A percentile compares a stretch with the other conserved stretches of the same genome.
Evolutionary conservation across 139 green algal species (phyloP).

Genomic region (Auxenochlorella pyrenoidosa): DNA sequence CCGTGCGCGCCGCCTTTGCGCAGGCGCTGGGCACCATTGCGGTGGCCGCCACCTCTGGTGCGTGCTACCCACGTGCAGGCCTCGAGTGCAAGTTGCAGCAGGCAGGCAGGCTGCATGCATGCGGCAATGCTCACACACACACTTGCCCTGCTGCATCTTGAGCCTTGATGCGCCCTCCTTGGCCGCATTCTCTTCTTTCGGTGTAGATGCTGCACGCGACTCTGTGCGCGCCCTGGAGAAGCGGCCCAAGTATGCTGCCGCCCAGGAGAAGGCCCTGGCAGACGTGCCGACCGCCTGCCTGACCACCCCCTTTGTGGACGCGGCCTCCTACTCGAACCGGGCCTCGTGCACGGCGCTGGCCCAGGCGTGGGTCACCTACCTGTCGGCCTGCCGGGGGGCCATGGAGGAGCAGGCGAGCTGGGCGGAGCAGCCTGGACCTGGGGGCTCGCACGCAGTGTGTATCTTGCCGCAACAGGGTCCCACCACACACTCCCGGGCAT

Average conservation of each 20-base stretch:
- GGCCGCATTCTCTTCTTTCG: background rate
- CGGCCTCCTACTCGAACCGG: conserved; percentile 42
- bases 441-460: too few species aligned
- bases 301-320: conserved; percentile 69
- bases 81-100: background rate
- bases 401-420: conserved; percentile 20
- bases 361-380: conserved; percentile 70
- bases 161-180: background rate
- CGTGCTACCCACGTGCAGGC: background rate
- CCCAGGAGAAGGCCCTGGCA: conserved; percentile 58
- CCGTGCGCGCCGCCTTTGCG: conserved; percentile 61
- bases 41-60: conserved; percentile 39
- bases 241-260: conserved; percentile 51
- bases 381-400: conserved; percentile 38
- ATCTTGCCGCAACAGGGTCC: too few species aligned
- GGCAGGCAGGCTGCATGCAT: background rate
- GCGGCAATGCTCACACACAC: too few species aligned
- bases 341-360: conserved; percentile 52
- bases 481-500: too few species aligned
- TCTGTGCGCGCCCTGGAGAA: conserved; percentile 50
- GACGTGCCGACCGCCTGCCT: conserved; percentile 58
- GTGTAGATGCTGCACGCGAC: conserved; percentile 6
- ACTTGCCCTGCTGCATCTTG: background rate
- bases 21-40: conserved; percentile 71
- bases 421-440: too few species aligned